These are phyloP conservation scores for Fraxinus cuspidata DNA, from an alignment of 257 asterid species.

Conservation along the genomic window DNA sequence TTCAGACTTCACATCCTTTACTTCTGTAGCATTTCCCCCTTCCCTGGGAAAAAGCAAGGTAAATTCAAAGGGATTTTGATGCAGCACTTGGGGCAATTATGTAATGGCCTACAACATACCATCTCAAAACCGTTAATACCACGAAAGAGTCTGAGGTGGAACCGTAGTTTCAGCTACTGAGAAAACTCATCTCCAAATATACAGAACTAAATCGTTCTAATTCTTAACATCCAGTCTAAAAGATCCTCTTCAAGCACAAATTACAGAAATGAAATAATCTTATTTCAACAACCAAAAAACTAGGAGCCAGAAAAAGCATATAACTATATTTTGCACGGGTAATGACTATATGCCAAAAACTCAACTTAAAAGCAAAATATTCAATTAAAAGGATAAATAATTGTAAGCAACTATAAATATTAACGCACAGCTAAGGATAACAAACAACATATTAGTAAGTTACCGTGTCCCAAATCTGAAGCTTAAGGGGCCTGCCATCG, in stretches of 20 bases:
- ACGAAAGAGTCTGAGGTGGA: too few relatives aligned
- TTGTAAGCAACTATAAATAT: not conserved
- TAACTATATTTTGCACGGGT: not conserved
- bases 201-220: not conserved
- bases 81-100: too few relatives aligned
- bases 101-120: too few relatives aligned
- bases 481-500: conserved; percentile 57
- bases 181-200: too few relatives aligned
- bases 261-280: not conserved
- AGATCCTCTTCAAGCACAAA: not conserved
- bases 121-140: too few relatives aligned
- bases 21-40: too few relatives aligned
- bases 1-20: not conserved
- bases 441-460: not conserved
- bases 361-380: not conserved
- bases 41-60: too few relatives aligned
- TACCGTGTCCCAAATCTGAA: conserved; percentile 78
- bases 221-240: not conserved
- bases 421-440: too few relatives aligned
- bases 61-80: too few relatives aligned
- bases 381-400: not conserved
- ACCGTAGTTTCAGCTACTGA: too few relatives aligned
- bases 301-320: not conserved
- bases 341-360: not conserved
- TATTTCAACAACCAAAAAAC: not conserved